These are phyloP conservation scores for Alternaria sp. DNA, from an alignment of 2,329 filamentous ascomycete genomes.

Conservation along the genomic window DNA sequence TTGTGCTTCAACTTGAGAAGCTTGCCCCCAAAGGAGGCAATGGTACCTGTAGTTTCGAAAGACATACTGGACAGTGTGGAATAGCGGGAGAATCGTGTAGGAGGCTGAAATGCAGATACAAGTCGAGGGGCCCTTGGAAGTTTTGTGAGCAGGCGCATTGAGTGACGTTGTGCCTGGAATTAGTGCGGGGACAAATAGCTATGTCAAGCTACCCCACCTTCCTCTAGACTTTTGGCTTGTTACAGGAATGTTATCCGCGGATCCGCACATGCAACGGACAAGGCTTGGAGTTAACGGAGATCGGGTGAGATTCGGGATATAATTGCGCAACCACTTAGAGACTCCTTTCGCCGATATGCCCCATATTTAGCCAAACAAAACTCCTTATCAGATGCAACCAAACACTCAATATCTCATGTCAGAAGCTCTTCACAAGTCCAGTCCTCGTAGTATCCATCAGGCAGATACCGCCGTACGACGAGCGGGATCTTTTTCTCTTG, in stretches of 20 bases:
- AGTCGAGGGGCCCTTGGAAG: constrained; percentile 27
- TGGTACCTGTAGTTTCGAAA: constrained; percentile 88
- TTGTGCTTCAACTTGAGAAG: constrained; percentile 92
- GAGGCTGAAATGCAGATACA: constrained; percentile 19
- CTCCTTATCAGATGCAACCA: constrained; percentile 47
- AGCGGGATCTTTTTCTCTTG: constrained; percentile 98
- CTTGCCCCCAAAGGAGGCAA: constrained; percentile 91
- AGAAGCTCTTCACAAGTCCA: constrained; percentile 98
- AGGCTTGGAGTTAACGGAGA: constrained; percentile 34
- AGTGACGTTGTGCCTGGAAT: constrained; percentile 43
- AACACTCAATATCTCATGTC: constrained; percentile 29
- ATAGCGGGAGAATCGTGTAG: constrained; percentile 19
- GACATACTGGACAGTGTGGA: constrained; percentile 58
- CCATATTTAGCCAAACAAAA: constrained; percentile 40
- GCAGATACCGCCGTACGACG: constrained; percentile 92
- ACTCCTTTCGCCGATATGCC: constrained; percentile 47
- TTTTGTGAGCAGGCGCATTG: constrained; percentile 33
- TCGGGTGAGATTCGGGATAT: constrained; percentile 49
- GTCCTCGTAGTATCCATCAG: constrained; percentile 98
- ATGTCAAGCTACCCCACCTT: constrained; percentile 42
- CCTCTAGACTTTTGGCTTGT: constrained; percentile 36
- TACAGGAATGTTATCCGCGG: constrained; percentile 42
- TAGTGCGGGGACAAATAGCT: constrained; percentile 42
- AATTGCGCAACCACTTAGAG: constrained; percentile 33
- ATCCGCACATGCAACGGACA: constrained; percentile 39